These are phyloP conservation scores for Vaccinium myrtillus DNA, from an alignment of 148 eudicot genomes.

Conservation along the genomic window DNA sequence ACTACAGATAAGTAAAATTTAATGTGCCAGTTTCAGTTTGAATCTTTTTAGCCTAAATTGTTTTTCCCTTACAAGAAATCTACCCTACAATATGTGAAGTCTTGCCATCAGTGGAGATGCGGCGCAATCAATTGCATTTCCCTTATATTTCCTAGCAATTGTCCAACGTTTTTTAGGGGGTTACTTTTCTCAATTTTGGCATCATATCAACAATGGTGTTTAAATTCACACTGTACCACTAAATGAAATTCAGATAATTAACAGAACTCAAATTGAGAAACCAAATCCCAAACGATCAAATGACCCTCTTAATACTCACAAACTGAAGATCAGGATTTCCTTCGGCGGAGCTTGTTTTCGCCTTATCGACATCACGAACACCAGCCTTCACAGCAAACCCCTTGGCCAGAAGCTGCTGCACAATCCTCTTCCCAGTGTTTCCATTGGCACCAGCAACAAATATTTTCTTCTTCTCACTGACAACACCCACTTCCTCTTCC, in stretches of 20 bases:
- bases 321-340: constrained; percentile 64
- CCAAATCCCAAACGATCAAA: background rate
- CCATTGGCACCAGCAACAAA: constrained; percentile 99
- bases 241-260: background rate
- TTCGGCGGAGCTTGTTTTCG: constrained; percentile 49
- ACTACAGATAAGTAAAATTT: background rate
- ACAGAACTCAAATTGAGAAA: background rate
- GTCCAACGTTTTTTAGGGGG: background rate
- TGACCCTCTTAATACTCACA: constrained; percentile 43
- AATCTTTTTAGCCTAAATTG: background rate
- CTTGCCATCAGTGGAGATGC: background rate
- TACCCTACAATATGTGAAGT: background rate
- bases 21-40: background rate
- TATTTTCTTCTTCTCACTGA: constrained; percentile 51
- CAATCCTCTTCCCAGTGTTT: constrained; percentile 84
- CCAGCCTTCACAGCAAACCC: constrained; percentile 96
- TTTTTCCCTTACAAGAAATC: background rate
- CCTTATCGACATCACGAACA: constrained; percentile 76
- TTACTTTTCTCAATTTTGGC: background rate
- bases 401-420: constrained; percentile 77
- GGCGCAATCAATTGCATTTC: background rate
- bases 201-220: background rate
- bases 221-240: background rate
- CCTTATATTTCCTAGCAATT: no score
- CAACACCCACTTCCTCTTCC: constrained; percentile 25